Base-by-base conservation (phyloP, 1,139 yeast genomes). In the Scheffersomyces titani region DNA sequence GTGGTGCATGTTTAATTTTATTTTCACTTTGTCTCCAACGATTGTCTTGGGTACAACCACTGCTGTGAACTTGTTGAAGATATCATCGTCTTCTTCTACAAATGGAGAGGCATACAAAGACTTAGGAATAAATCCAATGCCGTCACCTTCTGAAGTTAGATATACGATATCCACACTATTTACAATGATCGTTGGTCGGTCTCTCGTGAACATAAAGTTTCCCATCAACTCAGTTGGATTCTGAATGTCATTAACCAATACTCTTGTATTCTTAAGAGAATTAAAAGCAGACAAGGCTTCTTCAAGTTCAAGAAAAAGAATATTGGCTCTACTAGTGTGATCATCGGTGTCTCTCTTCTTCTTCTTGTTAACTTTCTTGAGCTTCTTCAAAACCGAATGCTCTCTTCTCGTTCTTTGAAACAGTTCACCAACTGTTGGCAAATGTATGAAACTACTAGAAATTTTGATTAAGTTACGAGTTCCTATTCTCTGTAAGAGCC, bases 41-140 rank as follows among this genome's bases (percentile, higher is more conserved):
- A 73, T 61, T 0, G 81, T 68, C 54, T 79, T 80, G 6, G 83
- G 83, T 0, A 80, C 70, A 48, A 66, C 62, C 1, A 78, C 64
- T 3, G 76, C 68, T 0, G 76, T 71, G 55, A 58, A 71, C 44
- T 54, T 54, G 51, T 57, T 52, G 50, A 51, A 61, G 1, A 65
- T 53, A 13, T 61, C 64, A 1, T 58, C 62, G 4, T 56, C 61
- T 16, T 64, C 62, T 1, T 57, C 57, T 0, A 56, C 44, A 36
- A 58, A 61, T 3, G 63, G 62, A 4, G 62, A 53, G 1, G 66
- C 69, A 55, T 73, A 73, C 55, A 57, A 54, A 0, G 65, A 54
- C 58, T 74, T 70, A 5, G 74, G 70, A 1, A 77, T 61, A 7
- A 80, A 53, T 0, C 74, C 83, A 3, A 79, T 51, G 0, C 84